Conservation (phyloP, 495 filamentous ascomycete species). For the Penicillium verhagenii region DNA sequence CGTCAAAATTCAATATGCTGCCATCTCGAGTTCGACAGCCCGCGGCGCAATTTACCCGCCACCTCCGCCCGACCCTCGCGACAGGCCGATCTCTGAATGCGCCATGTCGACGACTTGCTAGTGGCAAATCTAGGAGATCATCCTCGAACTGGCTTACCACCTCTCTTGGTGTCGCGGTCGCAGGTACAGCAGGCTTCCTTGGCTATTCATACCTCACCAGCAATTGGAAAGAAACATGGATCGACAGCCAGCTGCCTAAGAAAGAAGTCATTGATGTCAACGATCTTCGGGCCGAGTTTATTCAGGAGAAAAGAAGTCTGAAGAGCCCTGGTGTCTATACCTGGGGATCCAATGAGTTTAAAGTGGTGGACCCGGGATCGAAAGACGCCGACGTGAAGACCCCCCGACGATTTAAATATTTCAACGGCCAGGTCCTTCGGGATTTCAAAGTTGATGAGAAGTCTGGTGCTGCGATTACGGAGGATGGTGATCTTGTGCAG, state of each 20-base stretch:
- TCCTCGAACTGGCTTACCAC: constrained; percentile 36
- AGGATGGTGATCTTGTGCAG: constrained; percentile 85
- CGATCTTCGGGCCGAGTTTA: constrained; percentile 69
- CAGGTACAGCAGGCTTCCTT: constrained; percentile 36
- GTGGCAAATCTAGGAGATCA: constrained; percentile 21
- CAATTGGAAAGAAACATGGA: constrained; percentile 17
- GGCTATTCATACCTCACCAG: constrained; percentile 35
- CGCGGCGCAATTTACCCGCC: constrained; percentile 15
- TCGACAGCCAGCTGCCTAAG: constrained; percentile 15
- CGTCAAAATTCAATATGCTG: constrained; percentile 23
- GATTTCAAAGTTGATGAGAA: constrained; percentile 83
- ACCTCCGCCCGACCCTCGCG: constrained; percentile 18
- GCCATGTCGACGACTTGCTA: constrained; percentile 34
- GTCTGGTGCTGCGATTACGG: constrained; percentile 85
- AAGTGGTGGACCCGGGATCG: constrained; percentile 81
- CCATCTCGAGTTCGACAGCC: constrained; percentile 29
- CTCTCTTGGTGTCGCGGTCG: constrained; percentile 34
- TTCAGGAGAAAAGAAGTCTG: constrained; percentile 84
- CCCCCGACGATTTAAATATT: constrained; percentile 76
- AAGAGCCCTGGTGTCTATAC: constrained; percentile 88
- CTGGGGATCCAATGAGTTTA: constrained; percentile 88
- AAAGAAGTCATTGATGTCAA: constrained; percentile 39
- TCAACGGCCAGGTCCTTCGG: constrained; percentile 79
- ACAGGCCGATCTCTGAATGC: constrained; percentile 21
- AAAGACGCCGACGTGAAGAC: constrained; percentile 73